Evolutionary conservation across 495 filamentous ascomycete genomes (phyloP), one percentile per base, ranked within the genome.

Genomic region (Aspergillus wentii): DNA sequence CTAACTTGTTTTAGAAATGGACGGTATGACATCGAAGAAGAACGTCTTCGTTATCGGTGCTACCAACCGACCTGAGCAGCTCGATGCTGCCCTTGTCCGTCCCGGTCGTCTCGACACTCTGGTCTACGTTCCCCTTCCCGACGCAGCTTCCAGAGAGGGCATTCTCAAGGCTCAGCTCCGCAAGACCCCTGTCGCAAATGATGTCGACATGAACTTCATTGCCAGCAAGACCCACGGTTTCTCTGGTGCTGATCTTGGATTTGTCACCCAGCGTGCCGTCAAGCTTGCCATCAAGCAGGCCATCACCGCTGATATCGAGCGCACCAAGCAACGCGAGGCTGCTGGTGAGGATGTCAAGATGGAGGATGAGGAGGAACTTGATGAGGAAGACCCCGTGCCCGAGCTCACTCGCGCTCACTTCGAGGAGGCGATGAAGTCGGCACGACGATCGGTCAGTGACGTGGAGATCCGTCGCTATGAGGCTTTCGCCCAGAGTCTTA

Each of bases 1-100:
- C 79, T 82, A 69, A 82, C 54, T 21, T 6, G 3, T n/a, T 27
- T 25, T 55, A 91, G 89, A 95, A 79, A 95, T 95, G 89, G 89
- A 95, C 52, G 89, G 89, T 53, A 95, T 95, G 89, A 96, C 94
- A 32, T 95, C 91, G 6, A 98, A 98, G 86, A 98, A 98, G 85
- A 98, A 98, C 67, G 92, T 98, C 51, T 98, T 98, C 71, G 92
- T 98, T 50, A 98, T 98, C 52, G 92, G 92, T 65, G 92, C 92
- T 21, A 98, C 92, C 57, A 98, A 98, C 74, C 80, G 92, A 71
- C 92, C 92, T 27, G 92, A 98, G 74, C 92, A 97, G 70, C 80
- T 98, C 31, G 92, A 98, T 68, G 89, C 90, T 58, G 92, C 92
- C 42, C 78, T 98, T 51, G 95, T 92, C 74, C 90, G 92, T 73